Base-by-base conservation (phyloP, 2,329 filamentous ascomycete species). In the Hypoxylon sp. region DNA sequence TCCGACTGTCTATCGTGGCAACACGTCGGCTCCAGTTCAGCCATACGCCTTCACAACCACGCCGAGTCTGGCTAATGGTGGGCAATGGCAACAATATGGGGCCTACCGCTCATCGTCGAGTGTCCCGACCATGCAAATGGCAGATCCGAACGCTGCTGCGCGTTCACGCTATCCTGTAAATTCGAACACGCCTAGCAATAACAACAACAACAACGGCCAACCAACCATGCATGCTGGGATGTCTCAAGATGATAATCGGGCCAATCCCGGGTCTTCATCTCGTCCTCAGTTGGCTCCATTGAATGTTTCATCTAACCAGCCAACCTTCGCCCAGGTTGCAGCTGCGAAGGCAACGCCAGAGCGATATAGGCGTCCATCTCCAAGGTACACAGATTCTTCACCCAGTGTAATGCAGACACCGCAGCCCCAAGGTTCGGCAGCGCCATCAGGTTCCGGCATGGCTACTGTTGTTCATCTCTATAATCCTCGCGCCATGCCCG, bases 31-130 rank as follows among this genome's bases (percentile, higher is more conserved):
- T n/a, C 88, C 91, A 13, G 88, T 93, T 69, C 91, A 93, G 77
- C 91, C 92, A 8, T 94, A 94, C 80, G 91, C 91, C 46, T 94
- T 94, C 77, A 91, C 88, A 2, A 86, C 84, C 74, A 91, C 91
- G n/a, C 90, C 91, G 24, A 90, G 85, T 70, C 80, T 93, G 73
- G 86, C 87, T 67, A 87, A 84, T 67, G 80, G 80, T 48, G 81
- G 83, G 69, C 82, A 85, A 71, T 86, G 88, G 81, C 84, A 87
- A 69, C 83, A 84, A 46, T 80, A 81, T 44, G 80, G 80, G n/a
- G 74, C 81, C 72, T 81, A 86, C 78, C 77, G 87, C 74, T 81
- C 86, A 51, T 82, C 83, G 67, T 81, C 85, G 11, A 77, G 79
- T 13, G 75, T 83, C 19, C 80, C 84, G 14, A 80, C 80, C 53